Evolutionary conservation across 2,329 filamentous ascomycete genomes (phyloP).

Genomic region (Xylariaceae sp.): DNA sequence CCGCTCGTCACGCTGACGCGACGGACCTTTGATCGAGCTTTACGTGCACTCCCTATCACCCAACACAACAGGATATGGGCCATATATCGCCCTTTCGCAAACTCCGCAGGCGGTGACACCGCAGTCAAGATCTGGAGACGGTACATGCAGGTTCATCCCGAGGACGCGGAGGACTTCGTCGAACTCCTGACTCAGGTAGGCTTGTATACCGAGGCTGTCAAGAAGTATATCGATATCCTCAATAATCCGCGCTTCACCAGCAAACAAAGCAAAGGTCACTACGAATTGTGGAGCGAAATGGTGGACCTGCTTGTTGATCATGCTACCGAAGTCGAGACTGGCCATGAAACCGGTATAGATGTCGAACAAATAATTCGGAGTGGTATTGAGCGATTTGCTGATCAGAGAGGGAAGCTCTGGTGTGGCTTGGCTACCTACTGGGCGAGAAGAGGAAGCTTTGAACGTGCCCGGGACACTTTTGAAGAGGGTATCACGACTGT

Average conservation of each 20-base stretch:
- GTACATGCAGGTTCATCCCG: constrained; percentile 96
- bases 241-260: constrained; percentile 88
- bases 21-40: constrained; percentile 82
- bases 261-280: constrained; percentile 90
- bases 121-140: constrained; percentile 90
- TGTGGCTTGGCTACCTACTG: constrained; percentile 92
- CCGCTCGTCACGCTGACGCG: constrained; percentile 85
- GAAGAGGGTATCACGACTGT: constrained; percentile 96
- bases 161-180: constrained; percentile 92
- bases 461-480: constrained; percentile 85
- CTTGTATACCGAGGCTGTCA: constrained; percentile 85
- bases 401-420: constrained; percentile 94
- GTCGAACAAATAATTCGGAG: constrained; percentile 90
- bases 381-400: constrained; percentile 82
- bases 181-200: constrained; percentile 76
- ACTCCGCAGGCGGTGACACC: constrained; percentile 82
- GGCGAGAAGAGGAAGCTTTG: constrained; percentile 89
- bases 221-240: constrained; percentile 84
- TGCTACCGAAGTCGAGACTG: constrained; percentile 77
- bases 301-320: constrained; percentile 89
- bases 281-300: constrained; percentile 97
- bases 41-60: constrained; percentile 85
- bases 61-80: constrained; percentile 96
- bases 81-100: constrained; percentile 84
- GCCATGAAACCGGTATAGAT: constrained; percentile 75